A percentile compares a stretch with the other conserved stretches of the same genome.
Conservation (phyloP, 2,329 filamentous ascomycete species). For the Calonectria hawksworthii region DNA sequence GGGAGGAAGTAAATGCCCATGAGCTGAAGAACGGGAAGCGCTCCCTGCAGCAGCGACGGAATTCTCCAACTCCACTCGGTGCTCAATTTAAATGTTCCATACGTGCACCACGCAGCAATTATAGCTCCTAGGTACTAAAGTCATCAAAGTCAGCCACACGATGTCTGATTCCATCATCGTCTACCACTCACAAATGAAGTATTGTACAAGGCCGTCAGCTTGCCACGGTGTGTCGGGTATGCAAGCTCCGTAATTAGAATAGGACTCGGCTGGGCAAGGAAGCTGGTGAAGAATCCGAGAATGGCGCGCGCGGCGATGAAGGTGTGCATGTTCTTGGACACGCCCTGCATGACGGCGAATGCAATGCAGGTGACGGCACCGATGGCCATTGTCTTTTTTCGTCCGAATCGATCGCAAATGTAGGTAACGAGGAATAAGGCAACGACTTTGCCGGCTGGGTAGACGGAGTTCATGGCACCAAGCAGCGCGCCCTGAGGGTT, state of each 20-base stretch:
- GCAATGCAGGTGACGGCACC: conserved; percentile 44
- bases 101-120: conserved; percentile 31
- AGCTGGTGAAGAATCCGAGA: conserved; percentile 10
- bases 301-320: not conserved
- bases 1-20: conserved; percentile 44
- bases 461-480: conserved; percentile 53
- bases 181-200: conserved; percentile 40
- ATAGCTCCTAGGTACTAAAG: conserved; percentile 26
- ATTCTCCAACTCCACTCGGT: conserved; percentile 46
- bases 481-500: conserved; percentile 50
- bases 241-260: conserved; percentile 33
- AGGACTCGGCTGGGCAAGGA: conserved; percentile 19
- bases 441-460: conserved; percentile 55
- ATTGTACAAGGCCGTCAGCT: conserved; percentile 48
- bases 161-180: not conserved
- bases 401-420: conserved; percentile 56
- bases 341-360: conserved; percentile 38
- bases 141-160: conserved; percentile 41
- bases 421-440: conserved; percentile 51
- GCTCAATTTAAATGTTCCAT: conserved; percentile 37
- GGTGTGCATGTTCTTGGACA: conserved; percentile 34
- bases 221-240: conserved; percentile 38
- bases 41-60: conserved; percentile 44
- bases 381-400: conserved; percentile 53
- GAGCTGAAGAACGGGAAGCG: conserved; percentile 40